phyloP scores from a whole-genome alignment of 495 filamentous ascomycete genomes.

The Podospora appendiculata region DNA sequence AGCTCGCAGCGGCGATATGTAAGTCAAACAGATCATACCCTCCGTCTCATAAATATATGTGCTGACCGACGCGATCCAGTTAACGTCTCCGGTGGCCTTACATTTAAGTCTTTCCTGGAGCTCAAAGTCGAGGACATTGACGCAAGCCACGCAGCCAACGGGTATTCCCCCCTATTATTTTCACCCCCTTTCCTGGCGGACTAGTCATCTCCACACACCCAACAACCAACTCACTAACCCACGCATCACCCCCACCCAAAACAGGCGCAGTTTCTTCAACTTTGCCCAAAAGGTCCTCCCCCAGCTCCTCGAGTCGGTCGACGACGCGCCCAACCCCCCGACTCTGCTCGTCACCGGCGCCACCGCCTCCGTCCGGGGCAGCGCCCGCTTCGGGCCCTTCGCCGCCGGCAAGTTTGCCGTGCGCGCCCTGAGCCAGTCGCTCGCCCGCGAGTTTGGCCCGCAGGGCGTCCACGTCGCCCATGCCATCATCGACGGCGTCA shows the following conservation, averaged over 20 bases:
- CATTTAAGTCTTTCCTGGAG: slow-evolving; percentile 77
- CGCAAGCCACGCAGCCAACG: slow-evolving; percentile 46
- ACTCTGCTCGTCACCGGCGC: slow-evolving; percentile 85
- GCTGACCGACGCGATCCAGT: not conserved
- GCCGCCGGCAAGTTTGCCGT: slow-evolving; percentile 76
- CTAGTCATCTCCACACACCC: not conserved
- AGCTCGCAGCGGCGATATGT: slow-evolving; percentile 72
- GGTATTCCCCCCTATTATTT: slow-evolving; percentile 30
- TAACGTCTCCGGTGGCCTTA: slow-evolving; percentile 66
- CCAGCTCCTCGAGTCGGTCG: slow-evolving; percentile 52
- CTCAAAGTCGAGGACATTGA: slow-evolving; percentile 57
- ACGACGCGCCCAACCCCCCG: slow-evolving; percentile 50
- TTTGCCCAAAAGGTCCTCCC: slow-evolving; percentile 72
- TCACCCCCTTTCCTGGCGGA: no score
- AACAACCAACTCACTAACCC: not conserved
- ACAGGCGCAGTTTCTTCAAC: slow-evolving; percentile 64
- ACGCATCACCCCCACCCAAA: not conserved
- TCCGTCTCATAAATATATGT: not conserved
- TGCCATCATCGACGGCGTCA: slow-evolving; percentile 79
- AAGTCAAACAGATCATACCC: not conserved
- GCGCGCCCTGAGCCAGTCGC: slow-evolving; percentile 66
- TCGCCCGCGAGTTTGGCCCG: slow-evolving; percentile 84
- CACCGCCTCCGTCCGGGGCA: slow-evolving; percentile 72
- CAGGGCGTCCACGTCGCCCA: slow-evolving; percentile 85
- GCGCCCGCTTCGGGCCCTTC: slow-evolving; percentile 61